Evolutionary conservation across 441 rosid species (phyloP).

Genomic region (Adansonia grandidieri): DNA sequence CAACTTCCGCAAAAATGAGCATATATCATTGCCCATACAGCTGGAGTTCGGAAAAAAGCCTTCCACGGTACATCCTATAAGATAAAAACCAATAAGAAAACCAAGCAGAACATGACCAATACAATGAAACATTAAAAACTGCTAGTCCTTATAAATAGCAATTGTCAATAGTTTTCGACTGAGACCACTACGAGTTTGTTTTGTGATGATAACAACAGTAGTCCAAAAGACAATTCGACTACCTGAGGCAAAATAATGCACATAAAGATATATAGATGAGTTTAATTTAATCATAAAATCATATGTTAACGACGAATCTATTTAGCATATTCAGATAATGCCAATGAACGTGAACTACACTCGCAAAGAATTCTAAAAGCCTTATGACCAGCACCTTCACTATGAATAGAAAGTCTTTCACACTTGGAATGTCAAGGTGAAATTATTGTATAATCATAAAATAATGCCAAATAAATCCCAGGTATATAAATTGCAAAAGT

Average conservation of each 20-base stretch:
- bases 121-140: conserved; percentile 6
- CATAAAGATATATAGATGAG: neutral
- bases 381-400: neutral
- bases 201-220: conserved; percentile 19
- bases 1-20: conserved; percentile 98
- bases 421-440: neutral
- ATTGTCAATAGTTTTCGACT: neutral
- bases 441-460: conserved; percentile 7
- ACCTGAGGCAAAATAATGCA: conserved; percentile 1
- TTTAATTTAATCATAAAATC: conserved; percentile 12
- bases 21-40: conserved; percentile 95
- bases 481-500: neutral
- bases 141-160: neutral
- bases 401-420: neutral
- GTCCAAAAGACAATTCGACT: conserved; percentile 4
- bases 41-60: conserved; percentile 68
- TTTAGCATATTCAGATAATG: neutral
- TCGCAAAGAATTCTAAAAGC: neutral
- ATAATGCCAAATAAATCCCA: neutral
- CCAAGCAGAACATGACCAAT: conserved; percentile 9
- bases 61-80: conserved; percentile 86
- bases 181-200: neutral
- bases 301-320: neutral
- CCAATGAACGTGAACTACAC: neutral
- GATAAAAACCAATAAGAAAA: conserved; percentile 37